A percentile compares a stretch with the other conserved stretches of the same genome.
Conservation (phyloP, 306 rosid species). For the Vigna trinervia region DNA sequence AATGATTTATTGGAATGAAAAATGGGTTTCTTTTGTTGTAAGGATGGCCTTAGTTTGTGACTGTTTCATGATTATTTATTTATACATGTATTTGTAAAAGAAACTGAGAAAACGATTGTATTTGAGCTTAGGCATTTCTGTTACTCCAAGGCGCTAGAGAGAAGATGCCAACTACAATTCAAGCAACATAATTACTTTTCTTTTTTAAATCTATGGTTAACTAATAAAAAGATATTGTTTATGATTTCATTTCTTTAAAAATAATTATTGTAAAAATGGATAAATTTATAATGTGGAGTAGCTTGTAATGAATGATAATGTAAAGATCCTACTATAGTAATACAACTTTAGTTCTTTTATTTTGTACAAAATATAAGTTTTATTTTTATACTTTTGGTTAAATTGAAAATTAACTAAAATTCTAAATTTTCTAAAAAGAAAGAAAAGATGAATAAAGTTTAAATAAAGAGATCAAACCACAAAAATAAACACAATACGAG, state of each 20-base stretch:
- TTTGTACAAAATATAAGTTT: no score
- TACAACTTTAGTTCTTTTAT: no score
- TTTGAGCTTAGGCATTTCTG: conserved; percentile 19
- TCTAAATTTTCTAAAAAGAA: no score
- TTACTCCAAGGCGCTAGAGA: conserved; percentile 12
- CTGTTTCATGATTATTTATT: conserved; percentile 27
- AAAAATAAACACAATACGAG: no score
- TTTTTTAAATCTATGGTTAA: no score
- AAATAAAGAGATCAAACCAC: no score
- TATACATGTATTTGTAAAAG: neutral
- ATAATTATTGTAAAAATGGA: neutral
- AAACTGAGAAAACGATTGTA: conserved; percentile 21
- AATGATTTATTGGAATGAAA: neutral
- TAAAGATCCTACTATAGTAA: no score
- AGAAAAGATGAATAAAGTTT: no score
- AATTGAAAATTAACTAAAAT: no score
- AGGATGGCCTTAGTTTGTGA: conserved; percentile 5
- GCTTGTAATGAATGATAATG: no score
- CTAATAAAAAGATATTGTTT: no score
- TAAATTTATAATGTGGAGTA: neutral
- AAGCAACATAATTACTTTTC: neutral
- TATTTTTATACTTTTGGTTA: no score
- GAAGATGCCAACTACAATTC: neutral
- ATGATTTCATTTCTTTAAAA: neutral
- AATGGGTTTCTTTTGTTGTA: conserved; percentile 18